Base-by-base conservation (phyloP, 2,329 filamentous ascomycete species). In the Fusarium avenaceum region DNA sequence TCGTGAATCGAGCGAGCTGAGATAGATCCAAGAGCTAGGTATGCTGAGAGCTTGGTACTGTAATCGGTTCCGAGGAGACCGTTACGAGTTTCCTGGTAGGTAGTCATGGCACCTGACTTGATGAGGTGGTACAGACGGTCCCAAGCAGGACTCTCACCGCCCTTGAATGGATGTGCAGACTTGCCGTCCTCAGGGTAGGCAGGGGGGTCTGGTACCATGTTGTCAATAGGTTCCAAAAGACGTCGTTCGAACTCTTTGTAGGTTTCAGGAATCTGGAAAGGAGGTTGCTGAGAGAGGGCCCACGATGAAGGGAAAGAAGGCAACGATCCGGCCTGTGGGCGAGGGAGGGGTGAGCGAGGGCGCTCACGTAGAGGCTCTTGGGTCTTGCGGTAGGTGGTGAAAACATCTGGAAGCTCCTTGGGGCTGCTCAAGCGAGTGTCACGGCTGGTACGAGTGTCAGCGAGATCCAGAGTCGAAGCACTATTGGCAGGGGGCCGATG, bases 41-140 rank as follows among this genome's bases (percentile, higher is more conserved):
- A 95, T 0, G 87, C 89, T 0, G 92, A 93, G 1, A 95, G 80
- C 63, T 94, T 94, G 4, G 91, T 93, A 72, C 89, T 92, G 73
- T 90, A 93, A 67, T 93, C 89, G 2, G 82, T 75, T 2, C 91
- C 92, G 0, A 94, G 76, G 2, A 94, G 82, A 1, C 90, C 90
- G 61, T 94, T 93, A 3, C 91, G 85, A 0, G 90, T 92, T 19
- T 87, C 83, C 73, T 92, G 90, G 76, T 94, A 95, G 2, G 79
- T 78, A 1, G 82, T 85, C 78, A 91, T 87, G 8, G 84, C 80
- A 2, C 89, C 89, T 2, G 84, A 86, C 10, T 81, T 81, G 50
- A 93, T 82, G 6, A 93, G 81, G 67, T 91, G 82, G 4, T 79
- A 73, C 4, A 94, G 76, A 1, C 92, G 86, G 3, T 86, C 76